Conservation (phyloP, 345 rosid species). For the Diplotaxis tenuifolia region DNA sequence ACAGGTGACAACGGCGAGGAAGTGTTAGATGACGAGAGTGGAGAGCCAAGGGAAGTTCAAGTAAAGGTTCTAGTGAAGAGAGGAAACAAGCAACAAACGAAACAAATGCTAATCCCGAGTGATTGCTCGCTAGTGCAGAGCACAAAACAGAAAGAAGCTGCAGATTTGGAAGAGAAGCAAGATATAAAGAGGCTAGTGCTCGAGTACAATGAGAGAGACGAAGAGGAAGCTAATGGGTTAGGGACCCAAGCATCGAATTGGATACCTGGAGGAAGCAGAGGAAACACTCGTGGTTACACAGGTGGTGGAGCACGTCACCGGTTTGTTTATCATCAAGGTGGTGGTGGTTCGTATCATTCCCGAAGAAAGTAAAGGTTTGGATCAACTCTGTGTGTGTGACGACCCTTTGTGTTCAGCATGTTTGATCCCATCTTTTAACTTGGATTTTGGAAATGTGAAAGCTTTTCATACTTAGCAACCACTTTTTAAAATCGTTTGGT, state of each 20-base stretch:
- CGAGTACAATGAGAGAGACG: constrained; percentile 95
- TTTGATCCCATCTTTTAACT: constrained; percentile 17
- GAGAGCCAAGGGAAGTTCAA: constrained; percentile 76
- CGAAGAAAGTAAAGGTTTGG: constrained; percentile 52
- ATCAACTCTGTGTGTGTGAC: neutral
- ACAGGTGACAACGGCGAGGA: constrained; percentile 80
- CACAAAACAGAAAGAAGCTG: constrained; percentile 98
- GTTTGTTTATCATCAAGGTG: constrained; percentile 60
- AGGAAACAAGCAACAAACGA: constrained; percentile 94
- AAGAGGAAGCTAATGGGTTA: constrained; percentile 79
- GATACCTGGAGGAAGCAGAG: constrained; percentile 62
- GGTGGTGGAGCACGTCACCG: constrained; percentile 70
- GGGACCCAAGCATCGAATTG: constrained; percentile 73
- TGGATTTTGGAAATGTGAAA: constrained; percentile 15
- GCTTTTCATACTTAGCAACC: constrained; percentile 5
- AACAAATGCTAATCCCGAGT: constrained; percentile 85
- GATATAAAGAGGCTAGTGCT: constrained; percentile 94
- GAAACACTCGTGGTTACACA: constrained; percentile 40
- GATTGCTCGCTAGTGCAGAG: constrained; percentile 86
- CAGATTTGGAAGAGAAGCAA: constrained; percentile 95
- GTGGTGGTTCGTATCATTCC: constrained; percentile 70
- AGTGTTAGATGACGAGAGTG: constrained; percentile 64
- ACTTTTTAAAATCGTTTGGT: neutral
- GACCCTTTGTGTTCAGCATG: constrained; percentile 5
- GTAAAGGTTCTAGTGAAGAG: constrained; percentile 97